Conservation (phyloP, 2,329 filamentous ascomycete species). For the Alternaria triticimaculans region DNA sequence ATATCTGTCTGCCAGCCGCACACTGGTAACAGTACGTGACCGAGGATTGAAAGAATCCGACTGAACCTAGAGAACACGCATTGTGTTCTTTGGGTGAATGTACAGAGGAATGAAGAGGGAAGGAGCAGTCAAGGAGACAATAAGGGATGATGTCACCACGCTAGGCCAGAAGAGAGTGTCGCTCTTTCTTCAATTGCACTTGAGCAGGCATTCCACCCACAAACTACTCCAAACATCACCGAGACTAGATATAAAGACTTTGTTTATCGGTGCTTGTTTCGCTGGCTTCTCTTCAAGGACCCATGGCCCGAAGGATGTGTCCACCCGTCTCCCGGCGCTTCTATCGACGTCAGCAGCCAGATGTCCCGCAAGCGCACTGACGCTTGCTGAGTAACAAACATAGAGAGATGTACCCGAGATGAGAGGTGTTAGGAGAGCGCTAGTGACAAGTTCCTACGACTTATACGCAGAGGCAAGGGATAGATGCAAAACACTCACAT, state of each 20-base stretch:
- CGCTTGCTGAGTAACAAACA: background rate
- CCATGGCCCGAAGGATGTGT: background rate
- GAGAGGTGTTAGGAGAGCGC: background rate
- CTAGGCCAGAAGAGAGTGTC: background rate
- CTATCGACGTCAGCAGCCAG: background rate
- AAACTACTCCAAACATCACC: background rate
- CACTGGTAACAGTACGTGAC: background rate
- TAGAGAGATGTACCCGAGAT: background rate
- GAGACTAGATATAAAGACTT: background rate
- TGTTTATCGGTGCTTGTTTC: background rate
- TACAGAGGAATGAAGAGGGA: background rate
- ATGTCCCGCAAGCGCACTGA: background rate
- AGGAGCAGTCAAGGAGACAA: background rate
- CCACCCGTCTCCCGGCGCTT: background rate
- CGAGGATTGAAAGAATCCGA: background rate
- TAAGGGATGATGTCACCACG: background rate
- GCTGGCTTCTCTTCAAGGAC: background rate
- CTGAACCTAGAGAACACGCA: background rate
- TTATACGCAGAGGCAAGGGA: background rate
- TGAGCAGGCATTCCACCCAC: background rate
- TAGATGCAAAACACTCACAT: background rate
- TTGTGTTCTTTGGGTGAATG: background rate
- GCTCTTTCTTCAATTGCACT: background rate
- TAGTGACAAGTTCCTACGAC: background rate
- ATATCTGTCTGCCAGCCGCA: background rate